Evolutionary conservation across 768 basidiomycete genomes (phyloP).

Genomic region (Pulveroboletus sp.): DNA sequence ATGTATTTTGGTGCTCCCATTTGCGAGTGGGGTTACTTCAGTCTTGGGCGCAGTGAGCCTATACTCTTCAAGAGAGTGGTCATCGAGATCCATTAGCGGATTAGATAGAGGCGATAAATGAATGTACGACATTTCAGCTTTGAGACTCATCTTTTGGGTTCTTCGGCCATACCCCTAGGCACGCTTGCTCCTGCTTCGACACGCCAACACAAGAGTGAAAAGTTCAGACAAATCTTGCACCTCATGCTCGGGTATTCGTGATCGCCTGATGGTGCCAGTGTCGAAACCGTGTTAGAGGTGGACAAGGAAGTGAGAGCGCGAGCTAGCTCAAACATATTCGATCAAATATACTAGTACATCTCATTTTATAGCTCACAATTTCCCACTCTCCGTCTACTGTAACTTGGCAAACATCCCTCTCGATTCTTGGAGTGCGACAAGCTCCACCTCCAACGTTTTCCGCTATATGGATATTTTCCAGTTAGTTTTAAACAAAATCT

Average conservation of each 20-base stretch:
- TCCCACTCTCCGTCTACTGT: slow-evolving; percentile 33
- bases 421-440: slow-evolving; percentile 63
- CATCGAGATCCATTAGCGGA: slow-evolving; percentile 68
- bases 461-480: slow-evolving; percentile 2
- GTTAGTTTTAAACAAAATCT: neutral
- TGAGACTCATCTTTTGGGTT: too few relatives aligned
- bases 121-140: slow-evolving; percentile 76
- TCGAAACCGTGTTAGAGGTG: neutral
- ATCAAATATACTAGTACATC: neutral
- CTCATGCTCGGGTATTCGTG: too few relatives aligned
- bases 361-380: neutral
- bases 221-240: too few relatives aligned
- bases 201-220: neutral
- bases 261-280: too few relatives aligned
- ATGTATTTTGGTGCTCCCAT: slow-evolving; percentile 69
- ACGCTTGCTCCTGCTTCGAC: neutral
- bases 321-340: neutral
- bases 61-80: slow-evolving; percentile 54
- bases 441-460: slow-evolving; percentile 65
- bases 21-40: slow-evolving; percentile 73
- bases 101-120: slow-evolving; percentile 56
- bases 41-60: slow-evolving; percentile 70
- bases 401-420: slow-evolving; percentile 73
- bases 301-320: neutral
- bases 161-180: neutral